phyloP scores from a whole-genome alignment of 257 asterid genomes.

The Scutellaria barbata region DNA sequence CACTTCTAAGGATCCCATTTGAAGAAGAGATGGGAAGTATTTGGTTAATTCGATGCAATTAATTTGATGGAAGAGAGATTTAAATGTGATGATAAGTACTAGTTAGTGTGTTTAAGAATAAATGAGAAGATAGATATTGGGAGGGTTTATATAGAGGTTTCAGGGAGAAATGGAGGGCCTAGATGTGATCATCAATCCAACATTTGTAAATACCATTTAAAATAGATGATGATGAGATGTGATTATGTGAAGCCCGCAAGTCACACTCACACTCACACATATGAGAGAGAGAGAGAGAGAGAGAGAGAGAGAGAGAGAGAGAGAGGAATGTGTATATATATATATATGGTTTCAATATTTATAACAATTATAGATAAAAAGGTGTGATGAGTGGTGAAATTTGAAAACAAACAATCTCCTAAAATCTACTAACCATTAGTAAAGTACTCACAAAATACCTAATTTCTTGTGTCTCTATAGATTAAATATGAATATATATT shows the following conservation, averaged over 20 bases:
- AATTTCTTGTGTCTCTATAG: constrained; percentile 1
- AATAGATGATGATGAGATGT: not conserved
- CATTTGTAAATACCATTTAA: not conserved
- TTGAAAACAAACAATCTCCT: constrained; percentile 6
- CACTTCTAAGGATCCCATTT: constrained; percentile 63
- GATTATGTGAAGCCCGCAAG: not conserved
- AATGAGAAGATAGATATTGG: constrained; percentile 29
- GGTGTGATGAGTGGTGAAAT: constrained; percentile 1
- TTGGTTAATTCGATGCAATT: constrained; percentile 18
- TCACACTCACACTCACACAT: not conserved
- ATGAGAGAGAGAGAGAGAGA: too few species aligned
- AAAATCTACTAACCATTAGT: not conserved
- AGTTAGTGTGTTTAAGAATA: not conserved
- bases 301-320: too few species aligned
- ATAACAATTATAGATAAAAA: not conserved
- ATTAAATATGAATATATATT: not conserved
- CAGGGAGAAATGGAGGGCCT: constrained; percentile 29
- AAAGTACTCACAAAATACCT: not conserved
- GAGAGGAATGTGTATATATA: not conserved
- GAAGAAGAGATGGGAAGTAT: constrained; percentile 26
- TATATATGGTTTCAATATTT: too few species aligned
- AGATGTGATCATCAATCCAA: constrained; percentile 20
- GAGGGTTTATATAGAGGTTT: constrained; percentile 40
- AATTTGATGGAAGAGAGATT: constrained; percentile 7
- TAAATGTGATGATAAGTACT: not conserved